Evolutionary conservation across 805 yeast genomes (phyloP), one percentile per base, ranked within the genome.

Genomic region (Nakazawaea ambrosiae): DNA sequence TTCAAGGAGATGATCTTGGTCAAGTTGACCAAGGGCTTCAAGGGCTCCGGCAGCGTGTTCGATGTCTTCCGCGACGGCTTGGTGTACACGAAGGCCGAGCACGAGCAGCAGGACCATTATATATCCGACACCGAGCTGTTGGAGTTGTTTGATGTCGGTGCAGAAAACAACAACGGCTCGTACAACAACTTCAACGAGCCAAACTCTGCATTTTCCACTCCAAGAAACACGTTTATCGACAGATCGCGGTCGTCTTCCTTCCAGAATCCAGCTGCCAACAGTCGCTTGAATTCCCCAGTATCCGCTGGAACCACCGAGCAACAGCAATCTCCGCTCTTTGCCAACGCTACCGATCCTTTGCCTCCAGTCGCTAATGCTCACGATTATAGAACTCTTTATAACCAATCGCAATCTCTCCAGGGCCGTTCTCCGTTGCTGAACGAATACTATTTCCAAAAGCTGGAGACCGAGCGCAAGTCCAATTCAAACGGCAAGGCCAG

Each of bases 201-300:
- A 22, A 7, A 22, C 14, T 35, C 38, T 2, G 28, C 15, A 4
- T 15, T 27, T 6, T 37, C 40, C 3, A n/a, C 40, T 4, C 36
- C 40, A 8, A 37, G 40, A 27, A 31, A 20, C 24, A 27, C 40
- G 9, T 32, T 37, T 17, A 32, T 37, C 11, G 33, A 32, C 20
- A 32, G 40, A 28, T 37, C 40, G 18, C 26, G 40, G 27, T 37
- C 40, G 5, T 20, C 36, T 2, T 27, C 33, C 15, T 29, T 30
- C 15, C 34, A 30, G 19, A 19, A 16, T 18, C 33, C 32, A 16
- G 65, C 46, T 68, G 65, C 39, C 70, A 65, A 43, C 65, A 69
- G 70, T 57, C 57, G 42, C 69, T 69, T 2, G 65, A 59, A 34
- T 49, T 49, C 26, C 52, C 59, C 41, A n/a, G 5, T 8, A 8